Evolutionary conservation across 345 rosid species (phyloP), one percentile per base, ranked within the genome.

Genomic region (Noccaea bulbosa): DNA sequence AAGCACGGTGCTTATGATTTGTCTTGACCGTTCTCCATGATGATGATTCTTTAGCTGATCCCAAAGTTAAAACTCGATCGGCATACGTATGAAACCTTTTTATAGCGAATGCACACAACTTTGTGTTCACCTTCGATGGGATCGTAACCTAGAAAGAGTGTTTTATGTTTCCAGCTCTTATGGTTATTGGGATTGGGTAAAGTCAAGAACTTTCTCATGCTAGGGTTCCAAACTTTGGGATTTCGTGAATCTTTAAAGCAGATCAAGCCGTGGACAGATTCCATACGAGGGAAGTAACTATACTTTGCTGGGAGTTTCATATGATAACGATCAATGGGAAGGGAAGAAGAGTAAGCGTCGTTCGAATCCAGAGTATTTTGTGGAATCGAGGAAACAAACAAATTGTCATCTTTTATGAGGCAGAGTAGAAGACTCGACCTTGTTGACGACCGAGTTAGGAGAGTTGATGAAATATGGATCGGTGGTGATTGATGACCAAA

Each of bases 21-120:
- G 49, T 59, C 22, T 4, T 40, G 7, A 59, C 49, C 10, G 64
- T 35, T 65, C 59, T 65, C 49, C 59, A 51, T 65, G 59, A 20
- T 65, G 59, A 20, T 20, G 22, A 37, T 50, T 22, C 8, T 38
- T 50, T 6, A 50, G 38, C 58, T 50, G 48, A 50, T 50, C 70
- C 59, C 48, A 65, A 24, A 5, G 70, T 65, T 50, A 50, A 8
- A 41, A 65, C 33, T 10, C 48, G 34, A 7, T 10, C 48, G 34
- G 12, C 34, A 59, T 34, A 2, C 11, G 3, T 33, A 1, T 9
- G 30, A 27, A 27, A 27, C 30, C 3, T 27, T 27, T 2, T 27
- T 27, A 2, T 27, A 27, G 30, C 30, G 30, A 27, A 27, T 27
- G 30, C 30, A 27, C 30, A 27, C 30, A 27, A 20, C 30, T 27